Conservation (phyloP, 192 early-diverging fungal genomes). For the Phycomyces nitens region DNA sequence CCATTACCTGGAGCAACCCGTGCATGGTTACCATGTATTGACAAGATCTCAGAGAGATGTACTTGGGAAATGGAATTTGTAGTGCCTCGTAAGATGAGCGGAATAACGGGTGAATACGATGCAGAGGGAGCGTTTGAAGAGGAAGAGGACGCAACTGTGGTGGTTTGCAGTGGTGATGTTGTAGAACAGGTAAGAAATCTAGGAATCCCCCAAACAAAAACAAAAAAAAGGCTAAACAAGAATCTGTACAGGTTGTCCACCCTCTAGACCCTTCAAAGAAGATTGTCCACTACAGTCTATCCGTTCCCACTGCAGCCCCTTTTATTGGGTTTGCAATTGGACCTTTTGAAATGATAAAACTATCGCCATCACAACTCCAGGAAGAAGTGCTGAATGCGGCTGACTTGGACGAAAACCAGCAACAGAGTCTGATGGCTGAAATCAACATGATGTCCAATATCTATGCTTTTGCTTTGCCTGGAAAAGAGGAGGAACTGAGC, state of each 20-base stretch:
- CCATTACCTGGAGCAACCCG: conserved; percentile 65
- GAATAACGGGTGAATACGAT: conserved; percentile 25
- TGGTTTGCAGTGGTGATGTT: conserved; percentile 69
- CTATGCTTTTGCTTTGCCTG: conserved; percentile 72
- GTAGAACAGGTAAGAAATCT: conserved; percentile 48
- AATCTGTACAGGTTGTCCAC: conserved; percentile 48
- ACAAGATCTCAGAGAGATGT: conserved; percentile 57
- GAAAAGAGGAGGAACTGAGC: conserved; percentile 56
- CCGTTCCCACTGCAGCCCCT: conserved; percentile 65
- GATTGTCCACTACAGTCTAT: conserved; percentile 66
- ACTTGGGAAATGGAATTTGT: conserved; percentile 82
- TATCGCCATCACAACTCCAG: conserved; percentile 33
- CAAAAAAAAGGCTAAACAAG: no score
- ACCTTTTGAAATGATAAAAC: conserved; percentile 50
- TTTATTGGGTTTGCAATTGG: conserved; percentile 73
- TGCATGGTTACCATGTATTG: conserved; percentile 78
- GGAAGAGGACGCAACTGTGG: conserved; percentile 47
- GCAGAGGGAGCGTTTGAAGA: conserved; percentile 38
- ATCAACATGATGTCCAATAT: conserved; percentile 41
- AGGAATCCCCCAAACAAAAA: no score
- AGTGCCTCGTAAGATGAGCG: conserved; percentile 50
- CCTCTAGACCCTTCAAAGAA: conserved; percentile 54
- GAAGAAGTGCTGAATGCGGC: conserved; percentile 30
- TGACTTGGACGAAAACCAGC: conserved; percentile 31
- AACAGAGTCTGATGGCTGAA: conserved; percentile 36